Percentiles rank a stretch among this genome's conserved stretches.
Evolutionary conservation across 2,329 filamentous ascomycete species (phyloP).

Genomic region (Ramularia endophylla): DNA sequence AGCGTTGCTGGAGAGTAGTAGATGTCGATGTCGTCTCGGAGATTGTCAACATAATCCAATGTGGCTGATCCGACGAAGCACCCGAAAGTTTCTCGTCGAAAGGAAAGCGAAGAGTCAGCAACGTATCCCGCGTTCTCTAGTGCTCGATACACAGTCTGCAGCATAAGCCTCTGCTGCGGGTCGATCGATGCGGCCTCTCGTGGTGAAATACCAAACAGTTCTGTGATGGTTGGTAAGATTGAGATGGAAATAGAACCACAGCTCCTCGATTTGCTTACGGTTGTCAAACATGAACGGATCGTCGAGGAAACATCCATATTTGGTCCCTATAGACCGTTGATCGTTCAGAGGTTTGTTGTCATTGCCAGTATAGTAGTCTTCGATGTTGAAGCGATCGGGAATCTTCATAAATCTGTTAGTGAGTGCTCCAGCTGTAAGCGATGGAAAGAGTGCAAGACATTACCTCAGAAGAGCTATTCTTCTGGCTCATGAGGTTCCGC

Average conservation of each 20-base stretch:
- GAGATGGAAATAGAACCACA: no score
- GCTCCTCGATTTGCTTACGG: no score
- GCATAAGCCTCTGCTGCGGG: conserved; percentile 9
- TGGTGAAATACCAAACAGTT: conserved; percentile 8
- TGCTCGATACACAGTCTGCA: conserved; percentile 6
- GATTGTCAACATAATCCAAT: conserved; percentile 4
- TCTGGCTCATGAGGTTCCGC: conserved; percentile 5
- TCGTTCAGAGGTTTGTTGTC: conserved; percentile 5
- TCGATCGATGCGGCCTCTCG: conserved; percentile 12
- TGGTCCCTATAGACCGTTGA: conserved; percentile 6
- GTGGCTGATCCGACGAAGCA: conserved; percentile 20
- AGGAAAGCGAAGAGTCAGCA: conserved; percentile 2
- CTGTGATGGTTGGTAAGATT: no score
- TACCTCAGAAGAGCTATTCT: conserved; percentile 9
- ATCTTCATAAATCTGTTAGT: conserved; percentile 1
- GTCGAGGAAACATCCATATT: conserved; percentile 10
- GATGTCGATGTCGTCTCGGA: conserved; percentile 7
- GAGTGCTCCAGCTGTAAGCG: no score
- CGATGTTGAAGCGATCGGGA: conserved; percentile 7
- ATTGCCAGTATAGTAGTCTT: conserved; percentile 7
- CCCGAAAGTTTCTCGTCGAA: neutral
- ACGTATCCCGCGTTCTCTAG: conserved; percentile 11
- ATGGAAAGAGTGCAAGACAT: neutral
- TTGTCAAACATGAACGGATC: conserved; percentile 10
- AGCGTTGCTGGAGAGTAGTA: conserved; percentile 9